These are phyloP conservation scores for Claviceps quebecensis DNA, from an alignment of 2,329 filamentous ascomycete genomes.

Conservation along the genomic window DNA sequence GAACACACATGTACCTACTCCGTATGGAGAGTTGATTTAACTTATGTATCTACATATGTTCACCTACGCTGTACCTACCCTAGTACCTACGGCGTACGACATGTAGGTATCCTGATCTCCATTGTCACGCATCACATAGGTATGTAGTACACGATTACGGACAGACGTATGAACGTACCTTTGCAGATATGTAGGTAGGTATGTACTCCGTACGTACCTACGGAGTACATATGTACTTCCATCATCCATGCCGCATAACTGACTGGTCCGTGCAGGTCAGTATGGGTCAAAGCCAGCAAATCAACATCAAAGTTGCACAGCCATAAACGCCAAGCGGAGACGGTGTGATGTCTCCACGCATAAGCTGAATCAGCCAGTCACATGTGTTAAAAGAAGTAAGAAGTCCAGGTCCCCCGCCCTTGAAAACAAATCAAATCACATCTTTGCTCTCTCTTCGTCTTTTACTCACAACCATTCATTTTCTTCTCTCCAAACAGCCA, in stretches of 20 bases:
- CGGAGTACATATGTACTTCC: too few relatives aligned
- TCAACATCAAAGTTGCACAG: slow-evolving; percentile 12
- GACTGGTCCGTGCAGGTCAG: slow-evolving; percentile 14
- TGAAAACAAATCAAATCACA: slow-evolving; percentile 32
- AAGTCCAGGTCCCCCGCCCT: slow-evolving; percentile 25
- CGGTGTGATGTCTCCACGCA: slow-evolving; percentile 18
- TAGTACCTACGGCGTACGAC: neutral
- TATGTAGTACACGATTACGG: too few relatives aligned
- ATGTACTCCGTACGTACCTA: too few relatives aligned
- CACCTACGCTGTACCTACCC: too few relatives aligned
- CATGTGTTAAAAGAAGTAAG: slow-evolving; percentile 28
- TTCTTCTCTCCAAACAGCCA: slow-evolving; percentile 28
- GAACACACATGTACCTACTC: too few relatives aligned
- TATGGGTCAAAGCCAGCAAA: slow-evolving; percentile 15
- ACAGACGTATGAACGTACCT: too few relatives aligned
- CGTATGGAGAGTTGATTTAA: too few relatives aligned
- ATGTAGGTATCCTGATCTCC: neutral
- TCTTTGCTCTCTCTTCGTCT: slow-evolving; percentile 32
- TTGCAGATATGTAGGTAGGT: too few relatives aligned
- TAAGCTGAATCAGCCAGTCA: slow-evolving; percentile 37
- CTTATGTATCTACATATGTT: too few relatives aligned
- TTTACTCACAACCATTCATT: slow-evolving; percentile 17
- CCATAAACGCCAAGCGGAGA: slow-evolving; percentile 11
- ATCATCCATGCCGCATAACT: neutral
- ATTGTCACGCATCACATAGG: neutral